Evolutionary conservation across 2,329 filamentous ascomycete genomes (phyloP).

Genomic region (Arthrobotrys entomopaga): DNA sequence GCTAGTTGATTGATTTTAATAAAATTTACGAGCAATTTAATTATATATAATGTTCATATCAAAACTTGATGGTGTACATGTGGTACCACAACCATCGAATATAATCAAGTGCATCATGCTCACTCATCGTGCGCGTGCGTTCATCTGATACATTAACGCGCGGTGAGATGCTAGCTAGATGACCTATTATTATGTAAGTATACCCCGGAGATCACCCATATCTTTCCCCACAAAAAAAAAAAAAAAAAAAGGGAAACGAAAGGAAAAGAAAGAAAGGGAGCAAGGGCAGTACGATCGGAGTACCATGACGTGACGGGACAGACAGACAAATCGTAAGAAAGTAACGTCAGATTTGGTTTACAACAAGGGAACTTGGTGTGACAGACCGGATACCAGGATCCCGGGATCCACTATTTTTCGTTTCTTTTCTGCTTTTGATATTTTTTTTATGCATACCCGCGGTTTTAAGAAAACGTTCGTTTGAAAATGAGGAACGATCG

Average conservation of each 20-base stretch:
- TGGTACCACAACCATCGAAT: too few species aligned
- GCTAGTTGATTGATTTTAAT: too few species aligned
- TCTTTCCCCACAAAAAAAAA: background rate
- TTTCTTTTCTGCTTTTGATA: too few species aligned
- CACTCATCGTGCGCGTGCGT: too few species aligned
- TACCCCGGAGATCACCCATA: background rate
- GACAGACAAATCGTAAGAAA: slow-evolving; percentile 1
- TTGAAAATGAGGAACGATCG: slow-evolving; percentile 2
- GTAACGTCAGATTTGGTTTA: background rate
- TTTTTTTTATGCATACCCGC: too few species aligned
- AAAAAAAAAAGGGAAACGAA: background rate
- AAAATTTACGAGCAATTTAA: too few species aligned
- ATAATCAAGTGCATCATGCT: too few species aligned
- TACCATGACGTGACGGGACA: background rate
- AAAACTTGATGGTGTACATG: too few species aligned
- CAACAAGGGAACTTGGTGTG: slow-evolving; percentile 20
- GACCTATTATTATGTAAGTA: too few species aligned
- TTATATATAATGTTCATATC: too few species aligned
- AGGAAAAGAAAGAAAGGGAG: background rate
- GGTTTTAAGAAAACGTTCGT: background rate
- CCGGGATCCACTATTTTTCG: slow-evolving; percentile 25
- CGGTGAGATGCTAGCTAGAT: too few species aligned
- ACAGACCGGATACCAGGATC: slow-evolving; percentile 43
- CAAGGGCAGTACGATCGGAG: background rate
- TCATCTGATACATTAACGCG: too few species aligned